Evolutionary conservation across 352 stramenopile species (phyloP), one percentile per base, ranked within the genome.

Genomic region (Globisporangium heterothallicum): DNA sequence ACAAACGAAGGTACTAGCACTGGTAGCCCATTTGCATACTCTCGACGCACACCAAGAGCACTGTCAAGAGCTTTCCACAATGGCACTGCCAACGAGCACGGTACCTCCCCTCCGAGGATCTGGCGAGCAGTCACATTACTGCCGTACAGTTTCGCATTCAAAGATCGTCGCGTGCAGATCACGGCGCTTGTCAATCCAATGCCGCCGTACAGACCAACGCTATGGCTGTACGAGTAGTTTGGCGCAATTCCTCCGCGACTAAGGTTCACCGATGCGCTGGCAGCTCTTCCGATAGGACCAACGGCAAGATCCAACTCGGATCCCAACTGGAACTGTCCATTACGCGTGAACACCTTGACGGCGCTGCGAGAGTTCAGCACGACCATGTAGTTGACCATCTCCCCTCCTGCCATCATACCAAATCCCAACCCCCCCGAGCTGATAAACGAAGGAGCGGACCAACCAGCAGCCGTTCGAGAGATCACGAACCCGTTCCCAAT

Each of bases 181-280:
- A 88, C 64, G 10, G 70, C 80, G 44, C 80, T 74, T 4, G 73
- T 78, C 42, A 91, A 64, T 0, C 77, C 79, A 46, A 88, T 84
- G 29, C 79, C 79, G 21, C 76, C 79, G 59, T 88, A 90, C 8
- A 90, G 63, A 0, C 79, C 79, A 44, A 76, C 78, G 47, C 76
- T 88, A 60, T 90, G 79, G 43, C 74, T 86, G 63, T 90, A 90
- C 53, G 76, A 88, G 61, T 88, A 91, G 57, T 91, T 91, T 9
- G 80, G 77, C 2, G 78, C 80, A 52, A 88, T 59, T 16, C 77
- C 78, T 21, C 69, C 77, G 19, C 58, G 53, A 10, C 80, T 79
- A 19, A 91, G 57, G 42, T 88, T 88, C 5, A 88, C 25, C 1
- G 71, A 64, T 27, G 80, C 80, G 42, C 73, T 84, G 30, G 80